Evolutionary conservation across 441 rosid species (phyloP).

Genomic region (Omphalea diandra): DNA sequence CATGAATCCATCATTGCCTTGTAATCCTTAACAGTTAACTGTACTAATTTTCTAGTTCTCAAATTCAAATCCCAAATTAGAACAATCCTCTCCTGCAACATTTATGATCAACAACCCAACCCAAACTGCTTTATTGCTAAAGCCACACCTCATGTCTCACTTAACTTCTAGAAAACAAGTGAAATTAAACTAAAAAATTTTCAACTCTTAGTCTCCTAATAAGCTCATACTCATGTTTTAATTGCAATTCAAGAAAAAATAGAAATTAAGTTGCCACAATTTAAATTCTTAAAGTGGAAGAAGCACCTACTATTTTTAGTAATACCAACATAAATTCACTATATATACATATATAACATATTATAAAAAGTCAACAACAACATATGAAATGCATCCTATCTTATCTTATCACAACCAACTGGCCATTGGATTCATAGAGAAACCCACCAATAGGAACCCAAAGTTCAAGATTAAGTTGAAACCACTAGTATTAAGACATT

Average conservation of each 20-base stretch:
- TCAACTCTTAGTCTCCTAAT: neutral
- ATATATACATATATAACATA: no score
- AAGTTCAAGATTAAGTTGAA: no score
- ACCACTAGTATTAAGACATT: no score
- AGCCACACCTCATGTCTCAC: neutral
- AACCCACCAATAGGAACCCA: no score
- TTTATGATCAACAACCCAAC: neutral
- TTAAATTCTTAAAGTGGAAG: no score
- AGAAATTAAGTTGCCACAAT: neutral
- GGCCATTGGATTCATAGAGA: no score
- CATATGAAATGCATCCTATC: no score
- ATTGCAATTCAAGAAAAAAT: neutral
- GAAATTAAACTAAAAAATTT: slow-evolving; percentile 10
- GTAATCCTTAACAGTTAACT: neutral
- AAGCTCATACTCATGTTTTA: neutral
- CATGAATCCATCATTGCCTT: neutral
- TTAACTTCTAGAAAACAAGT: neutral
- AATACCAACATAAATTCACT: no score
- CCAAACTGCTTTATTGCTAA: neutral
- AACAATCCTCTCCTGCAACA: neutral
- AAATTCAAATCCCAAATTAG: neutral
- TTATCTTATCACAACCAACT: no score
- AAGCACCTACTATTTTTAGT: no score
- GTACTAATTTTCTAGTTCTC: neutral
- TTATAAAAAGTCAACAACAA: no score